Evolutionary conservation across 2,329 filamentous ascomycete species (phyloP).

Genomic region (Fusarium algeriense): DNA sequence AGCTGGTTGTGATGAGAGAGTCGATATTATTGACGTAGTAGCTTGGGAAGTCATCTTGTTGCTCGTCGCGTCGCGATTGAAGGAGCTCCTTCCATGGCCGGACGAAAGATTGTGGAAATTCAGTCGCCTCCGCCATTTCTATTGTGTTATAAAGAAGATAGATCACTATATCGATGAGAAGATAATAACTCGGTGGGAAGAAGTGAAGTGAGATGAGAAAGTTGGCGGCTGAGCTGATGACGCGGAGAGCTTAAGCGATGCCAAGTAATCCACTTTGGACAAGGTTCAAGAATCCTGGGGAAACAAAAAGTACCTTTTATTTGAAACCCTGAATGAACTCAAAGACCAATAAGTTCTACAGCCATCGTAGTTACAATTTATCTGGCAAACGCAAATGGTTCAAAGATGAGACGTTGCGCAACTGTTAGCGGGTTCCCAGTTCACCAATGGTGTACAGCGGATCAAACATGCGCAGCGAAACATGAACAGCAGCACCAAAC

Average conservation of each 20-base stretch:
- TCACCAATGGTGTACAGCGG: background rate
- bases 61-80: constrained; percentile 50
- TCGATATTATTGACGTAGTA: constrained; percentile 60
- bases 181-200: background rate
- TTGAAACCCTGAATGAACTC: too few relatives aligned
- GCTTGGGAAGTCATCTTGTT: constrained; percentile 60
- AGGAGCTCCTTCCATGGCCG: constrained; percentile 55
- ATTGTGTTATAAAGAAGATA: background rate
- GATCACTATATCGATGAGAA: background rate
- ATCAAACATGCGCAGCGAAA: background rate
- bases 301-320: background rate
- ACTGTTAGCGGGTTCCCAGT: background rate
- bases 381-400: background rate
- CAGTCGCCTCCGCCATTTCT: constrained; percentile 19
- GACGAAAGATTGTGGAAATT: constrained; percentile 55
- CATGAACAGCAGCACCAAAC: background rate
- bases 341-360: too few relatives aligned
- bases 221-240: constrained; percentile 33
- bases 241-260: constrained; percentile 18
- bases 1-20: constrained; percentile 62
- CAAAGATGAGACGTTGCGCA: background rate
- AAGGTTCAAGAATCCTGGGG: background rate
- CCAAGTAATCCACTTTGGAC: constrained; percentile 26
- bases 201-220: background rate
- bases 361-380: background rate